Percentiles rank a stretch among this genome's conserved stretches.
Conservation (phyloP, 225 moss, liverwort and hornwort genomes). For the Sphagnum tenellum region DNA sequence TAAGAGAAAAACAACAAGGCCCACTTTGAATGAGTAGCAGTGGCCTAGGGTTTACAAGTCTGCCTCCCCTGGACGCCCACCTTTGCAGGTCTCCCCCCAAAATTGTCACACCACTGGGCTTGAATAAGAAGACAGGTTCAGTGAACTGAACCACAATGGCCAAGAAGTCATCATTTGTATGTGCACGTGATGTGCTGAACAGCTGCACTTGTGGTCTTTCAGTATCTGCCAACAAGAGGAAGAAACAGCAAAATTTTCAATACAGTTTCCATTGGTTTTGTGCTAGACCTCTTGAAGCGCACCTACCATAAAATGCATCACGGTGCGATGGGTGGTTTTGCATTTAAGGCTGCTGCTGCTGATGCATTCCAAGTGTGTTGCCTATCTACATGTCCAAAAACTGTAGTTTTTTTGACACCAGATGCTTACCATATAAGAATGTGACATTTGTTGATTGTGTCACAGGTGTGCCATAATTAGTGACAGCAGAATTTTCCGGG, state of each 20-base stretch:
- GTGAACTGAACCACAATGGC: slow-evolving; percentile 72
- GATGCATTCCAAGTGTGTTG: no score
- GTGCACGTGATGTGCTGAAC: slow-evolving; percentile 64
- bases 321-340: no score
- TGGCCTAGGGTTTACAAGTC: no score
- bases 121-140: slow-evolving; percentile 74
- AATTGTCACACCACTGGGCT: slow-evolving; percentile 27
- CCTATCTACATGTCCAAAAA: no score
- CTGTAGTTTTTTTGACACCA: background rate
- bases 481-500: slow-evolving; percentile 56
- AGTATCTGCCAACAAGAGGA: slow-evolving; percentile 30
- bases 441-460: slow-evolving; percentile 36
- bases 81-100: slow-evolving; percentile 55
- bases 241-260: no score
- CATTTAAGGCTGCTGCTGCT: no score
- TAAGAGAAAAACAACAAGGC: no score
- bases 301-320: no score
- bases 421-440: slow-evolving; percentile 57
- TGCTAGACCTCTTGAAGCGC: no score
- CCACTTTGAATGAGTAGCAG: no score
- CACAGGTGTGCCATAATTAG: slow-evolving; percentile 56
- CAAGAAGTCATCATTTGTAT: slow-evolving; percentile 44
- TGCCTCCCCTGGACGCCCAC: slow-evolving; percentile 1
- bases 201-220: slow-evolving; percentile 50
- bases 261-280: no score